Evolutionary conservation across 2,329 filamentous ascomycete genomes (phyloP), one percentile per base, ranked within the genome.

Genomic region (Fusarium nodosum): DNA sequence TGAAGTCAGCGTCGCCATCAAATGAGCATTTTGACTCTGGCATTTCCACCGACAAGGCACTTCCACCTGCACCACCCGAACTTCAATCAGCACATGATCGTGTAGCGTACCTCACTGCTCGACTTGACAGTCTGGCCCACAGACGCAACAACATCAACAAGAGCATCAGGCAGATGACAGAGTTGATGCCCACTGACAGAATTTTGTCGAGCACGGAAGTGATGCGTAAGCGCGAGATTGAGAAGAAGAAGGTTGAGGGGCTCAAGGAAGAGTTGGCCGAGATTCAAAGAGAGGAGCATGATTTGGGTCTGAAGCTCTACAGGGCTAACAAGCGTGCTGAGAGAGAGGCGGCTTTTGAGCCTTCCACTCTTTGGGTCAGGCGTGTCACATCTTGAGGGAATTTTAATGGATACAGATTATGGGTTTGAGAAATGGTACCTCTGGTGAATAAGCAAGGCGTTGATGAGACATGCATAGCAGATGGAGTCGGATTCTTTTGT

Each of bases 241-340:
- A 89, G 78, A 89, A 89, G 78, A 80, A 82, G 41, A 93, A 91
- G 76, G 88, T 96, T 1, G 87, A 90, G 68, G 84, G 82, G 24
- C 82, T 94, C 53, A 86, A 86, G 61, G 79, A 80, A 52, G 91
- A 94, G 77, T 84, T 95, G 36, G 87, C 90, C 5, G 91, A 94
- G 66, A 87, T 96, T 28, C 87, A 88, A 78, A 85, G 89, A 68
- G 90, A 95, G 78, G 91, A 94, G 78, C 91, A 95, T 75, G 92
- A 96, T 58, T 80, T 94, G 42, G 93, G 93, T 2, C 80, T 96
- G 73, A 90, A 90, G 78, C 82, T 96, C 56, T 88, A 93, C 76
- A 83, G 91, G 24, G 90, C 91, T 12, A 91, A 92, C 80, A 94
- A 93, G 82, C 86, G 92, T 48, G 85, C 89, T 72, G 91, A 94